Conservation (phyloP, 208 protist species). For the Crithidia mellificae region DNA sequence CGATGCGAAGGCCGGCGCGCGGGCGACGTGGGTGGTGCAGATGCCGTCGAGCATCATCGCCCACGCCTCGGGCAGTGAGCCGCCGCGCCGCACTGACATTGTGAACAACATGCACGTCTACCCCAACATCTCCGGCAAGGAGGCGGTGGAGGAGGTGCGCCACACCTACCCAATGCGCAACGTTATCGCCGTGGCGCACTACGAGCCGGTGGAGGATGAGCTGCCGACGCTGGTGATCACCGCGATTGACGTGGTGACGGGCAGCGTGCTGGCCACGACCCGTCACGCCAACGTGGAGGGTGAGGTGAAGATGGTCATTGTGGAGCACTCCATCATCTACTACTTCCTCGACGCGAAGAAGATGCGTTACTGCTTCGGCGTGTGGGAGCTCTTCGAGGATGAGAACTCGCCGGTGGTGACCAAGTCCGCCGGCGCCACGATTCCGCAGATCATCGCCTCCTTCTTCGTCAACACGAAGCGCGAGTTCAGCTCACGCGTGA, state of each 20-base stretch:
- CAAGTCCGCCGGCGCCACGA: slow-evolving; percentile 65
- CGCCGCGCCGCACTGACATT: slow-evolving; percentile 48
- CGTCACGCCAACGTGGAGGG: slow-evolving; percentile 82
- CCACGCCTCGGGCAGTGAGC: slow-evolving; percentile 58
- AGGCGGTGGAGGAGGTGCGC: slow-evolving; percentile 75
- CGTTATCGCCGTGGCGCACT: slow-evolving; percentile 79
- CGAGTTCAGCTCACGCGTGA: slow-evolving; percentile 79
- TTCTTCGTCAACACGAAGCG: slow-evolving; percentile 65
- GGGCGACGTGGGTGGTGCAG: slow-evolving; percentile 58
- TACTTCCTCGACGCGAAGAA: slow-evolving; percentile 85
- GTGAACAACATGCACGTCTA: slow-evolving; percentile 80
- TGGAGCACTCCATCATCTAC: slow-evolving; percentile 84
- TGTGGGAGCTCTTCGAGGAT: slow-evolving; percentile 89
- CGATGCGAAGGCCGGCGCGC: slow-evolving; percentile 26
- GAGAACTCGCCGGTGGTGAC: slow-evolving; percentile 47
- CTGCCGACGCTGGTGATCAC: slow-evolving; percentile 72
- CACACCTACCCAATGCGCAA: slow-evolving; percentile 84
- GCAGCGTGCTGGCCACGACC: slow-evolving; percentile 72
- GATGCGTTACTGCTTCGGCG: slow-evolving; percentile 83
- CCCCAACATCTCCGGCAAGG: slow-evolving; percentile 63
- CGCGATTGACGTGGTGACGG: slow-evolving; percentile 81
- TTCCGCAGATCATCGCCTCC: slow-evolving; percentile 73
- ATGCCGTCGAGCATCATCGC: slow-evolving; percentile 71
- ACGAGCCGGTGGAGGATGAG: slow-evolving; percentile 63
- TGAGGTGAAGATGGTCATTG: slow-evolving; percentile 73